These are phyloP conservation scores for Lachancea mirantina DNA, from an alignment of 805 yeast genomes.

Conservation along the genomic window DNA sequence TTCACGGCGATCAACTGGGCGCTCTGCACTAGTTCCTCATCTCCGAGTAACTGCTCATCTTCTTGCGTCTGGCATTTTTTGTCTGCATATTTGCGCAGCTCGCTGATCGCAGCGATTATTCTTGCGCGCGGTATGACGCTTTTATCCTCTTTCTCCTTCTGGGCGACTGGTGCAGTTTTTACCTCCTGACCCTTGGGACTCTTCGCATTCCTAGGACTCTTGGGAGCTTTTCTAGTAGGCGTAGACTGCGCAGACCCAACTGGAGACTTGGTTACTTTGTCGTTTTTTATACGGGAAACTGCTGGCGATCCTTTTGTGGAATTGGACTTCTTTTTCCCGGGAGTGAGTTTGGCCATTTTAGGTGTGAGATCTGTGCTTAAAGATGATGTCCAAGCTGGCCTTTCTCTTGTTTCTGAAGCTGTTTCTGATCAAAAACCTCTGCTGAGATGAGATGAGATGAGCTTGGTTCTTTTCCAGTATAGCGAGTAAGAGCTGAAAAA, in stretches of 20 bases:
- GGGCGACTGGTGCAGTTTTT: constrained; percentile 14
- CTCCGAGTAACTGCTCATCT: constrained; percentile 44
- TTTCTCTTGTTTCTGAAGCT: not conserved
- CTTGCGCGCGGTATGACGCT: constrained; percentile 26
- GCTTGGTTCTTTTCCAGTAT: constrained; percentile 13
- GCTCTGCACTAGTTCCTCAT: constrained; percentile 39
- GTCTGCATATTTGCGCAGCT: constrained; percentile 54
- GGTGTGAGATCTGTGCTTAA: not conserved
- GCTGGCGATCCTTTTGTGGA: constrained; percentile 14
- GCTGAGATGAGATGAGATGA: constrained; percentile 13
- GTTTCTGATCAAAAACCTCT: not conserved
- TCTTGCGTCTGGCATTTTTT: constrained; percentile 28
- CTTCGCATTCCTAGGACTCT: constrained; percentile 2
- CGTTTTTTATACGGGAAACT: constrained; percentile 10
- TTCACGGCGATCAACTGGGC: constrained; percentile 58
- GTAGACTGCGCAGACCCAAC: constrained; percentile 9
- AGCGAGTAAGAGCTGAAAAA: no score
- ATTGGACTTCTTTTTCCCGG: constrained; percentile 14
- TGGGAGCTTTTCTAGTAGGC: constrained; percentile 10
- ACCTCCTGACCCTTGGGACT: constrained; percentile 8
- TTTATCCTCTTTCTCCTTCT: constrained; percentile 8
- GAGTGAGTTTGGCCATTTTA: constrained; percentile 17
- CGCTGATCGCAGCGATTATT: constrained; percentile 49
- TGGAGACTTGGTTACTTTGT: constrained; percentile 9
- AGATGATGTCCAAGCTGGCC: not conserved